Conservation (phyloP, 495 filamentous ascomycete genomes). For the Beverwykella pulmonaria region DNA sequence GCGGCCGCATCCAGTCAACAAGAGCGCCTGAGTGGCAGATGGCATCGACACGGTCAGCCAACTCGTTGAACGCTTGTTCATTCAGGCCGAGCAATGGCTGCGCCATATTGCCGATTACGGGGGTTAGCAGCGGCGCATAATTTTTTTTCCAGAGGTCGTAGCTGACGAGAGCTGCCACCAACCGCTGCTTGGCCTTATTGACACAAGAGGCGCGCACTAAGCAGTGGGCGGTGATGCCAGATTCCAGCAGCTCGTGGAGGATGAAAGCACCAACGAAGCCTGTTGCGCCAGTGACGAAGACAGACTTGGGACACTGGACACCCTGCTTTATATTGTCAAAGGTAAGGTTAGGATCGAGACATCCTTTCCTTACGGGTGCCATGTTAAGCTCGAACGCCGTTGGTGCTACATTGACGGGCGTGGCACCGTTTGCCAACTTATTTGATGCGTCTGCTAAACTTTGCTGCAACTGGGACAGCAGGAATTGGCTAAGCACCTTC, state of each 20-base stretch:
- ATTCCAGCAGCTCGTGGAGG: conserved; percentile 38
- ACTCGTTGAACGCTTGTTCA: conserved; percentile 34
- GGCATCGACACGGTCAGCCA: conserved; percentile 40
- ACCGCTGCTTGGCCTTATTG: conserved; percentile 27
- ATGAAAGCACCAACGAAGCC: conserved; percentile 47
- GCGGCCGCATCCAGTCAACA: conserved; percentile 46
- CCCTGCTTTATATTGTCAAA: conserved; percentile 32
- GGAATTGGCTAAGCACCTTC: conserved; percentile 33
- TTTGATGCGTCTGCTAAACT: conserved; percentile 19
- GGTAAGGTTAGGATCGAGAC: neutral
- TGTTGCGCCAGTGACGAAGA: conserved; percentile 44
- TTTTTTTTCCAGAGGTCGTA: conserved; percentile 40
- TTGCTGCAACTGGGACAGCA: conserved; percentile 31
- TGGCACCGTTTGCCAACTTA: neutral
- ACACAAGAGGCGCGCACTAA: conserved; percentile 38
- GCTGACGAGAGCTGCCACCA: conserved; percentile 27
- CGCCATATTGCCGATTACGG: conserved; percentile 40
- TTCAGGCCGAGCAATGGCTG: conserved; percentile 41
- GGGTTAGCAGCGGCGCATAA: conserved; percentile 32
- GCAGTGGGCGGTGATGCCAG: conserved; percentile 38
- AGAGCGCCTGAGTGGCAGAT: conserved; percentile 44
- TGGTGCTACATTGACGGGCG: neutral
- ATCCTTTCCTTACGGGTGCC: neutral
- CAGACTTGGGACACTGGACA: conserved; percentile 21
- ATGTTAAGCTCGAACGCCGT: neutral